Evolutionary conservation across 805 yeast genomes (phyloP), one percentile per base, ranked within the genome.

Genomic region (Lipomyces spencermartinsiae): DNA sequence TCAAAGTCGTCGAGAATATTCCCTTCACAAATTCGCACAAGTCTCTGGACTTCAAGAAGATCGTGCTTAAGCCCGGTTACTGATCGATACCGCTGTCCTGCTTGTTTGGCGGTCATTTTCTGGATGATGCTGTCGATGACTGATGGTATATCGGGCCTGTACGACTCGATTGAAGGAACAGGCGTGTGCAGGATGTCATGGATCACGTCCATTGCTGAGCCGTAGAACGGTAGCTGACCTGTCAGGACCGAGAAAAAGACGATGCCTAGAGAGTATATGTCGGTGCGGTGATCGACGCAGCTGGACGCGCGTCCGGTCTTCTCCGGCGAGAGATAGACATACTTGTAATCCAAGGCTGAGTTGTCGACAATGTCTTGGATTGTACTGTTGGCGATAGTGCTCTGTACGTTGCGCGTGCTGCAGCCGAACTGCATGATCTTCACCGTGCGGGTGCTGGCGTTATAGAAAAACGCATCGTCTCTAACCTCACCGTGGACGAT

Each of bases 401-500:
- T 35, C 43, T 62, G 64, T 10, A 63, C 58, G 22, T 57, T 54
- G 35, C 65, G 62, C 4, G 72, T 61, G 22, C 71, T 59, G 14
- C 62, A 61, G 37, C 74, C 74, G 19, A 72, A 61, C 61, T 65
- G 68, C n/a, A 61, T 61, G 57, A 72, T 64, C 39, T 66, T 71
- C 31, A 69, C 74, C 16, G 51, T 60, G 9, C 68, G 58, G 12
- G 63, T 55, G 4, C 59, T 65, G 10, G 62, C 31, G 51, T 71
- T 66, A 58, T 58, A 72, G 46, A 66, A 61, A 43, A 72, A 72
- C 9, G 74, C 68, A 46, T 72, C 74, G 37, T 61, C 71, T 25
- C 71, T 53, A 46, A 72, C 58, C 39, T 72, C 74, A n/a, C 74
- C 74, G 56, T 72, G 74, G 22, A 72, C 64, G 58, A 71, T 65